Evolutionary conservation across 2,329 filamentous ascomycete genomes (phyloP).

Genomic region (Aureobasidium melanogenum): DNA sequence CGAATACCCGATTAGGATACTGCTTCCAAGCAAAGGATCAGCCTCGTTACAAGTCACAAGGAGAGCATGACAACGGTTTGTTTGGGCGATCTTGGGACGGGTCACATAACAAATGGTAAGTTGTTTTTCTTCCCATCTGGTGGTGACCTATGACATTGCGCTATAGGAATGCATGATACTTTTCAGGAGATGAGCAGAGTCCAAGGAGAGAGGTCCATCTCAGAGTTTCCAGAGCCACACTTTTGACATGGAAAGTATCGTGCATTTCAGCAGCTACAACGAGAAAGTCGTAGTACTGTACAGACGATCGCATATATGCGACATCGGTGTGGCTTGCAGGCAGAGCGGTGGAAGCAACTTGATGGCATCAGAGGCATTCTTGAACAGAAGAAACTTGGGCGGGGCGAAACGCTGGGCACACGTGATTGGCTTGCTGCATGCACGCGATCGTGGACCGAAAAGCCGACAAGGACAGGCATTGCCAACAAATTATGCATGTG

Average conservation of each 20-base stretch:
- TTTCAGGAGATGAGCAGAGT: too few relatives aligned
- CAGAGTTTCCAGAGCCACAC: background rate
- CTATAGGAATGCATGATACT: too few relatives aligned
- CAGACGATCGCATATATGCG: background rate
- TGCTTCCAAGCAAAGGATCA: background rate
- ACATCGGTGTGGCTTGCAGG: constrained; percentile 7
- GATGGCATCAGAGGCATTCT: background rate
- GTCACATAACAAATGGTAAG: background rate
- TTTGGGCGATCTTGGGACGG: background rate
- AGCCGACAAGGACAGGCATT: background rate
- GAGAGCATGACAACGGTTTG: background rate
- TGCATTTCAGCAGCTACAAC: background rate
- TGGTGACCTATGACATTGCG: too few relatives aligned
- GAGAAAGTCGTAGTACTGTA: background rate
- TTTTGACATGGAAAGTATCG: background rate
- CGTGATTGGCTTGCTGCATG: background rate
- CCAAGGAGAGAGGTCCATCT: background rate
- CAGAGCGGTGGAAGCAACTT: background rate
- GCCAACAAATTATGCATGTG: constrained; percentile 7
- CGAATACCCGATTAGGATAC: background rate
- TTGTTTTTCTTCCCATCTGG: background rate
- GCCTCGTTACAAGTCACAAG: constrained; percentile 1
- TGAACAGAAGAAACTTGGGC: background rate
- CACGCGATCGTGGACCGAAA: background rate
- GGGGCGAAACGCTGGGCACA: background rate